Evolutionary conservation across 1,139 yeast genomes (phyloP).

Genomic region (Keqinozyma sinolaborantium): DNA sequence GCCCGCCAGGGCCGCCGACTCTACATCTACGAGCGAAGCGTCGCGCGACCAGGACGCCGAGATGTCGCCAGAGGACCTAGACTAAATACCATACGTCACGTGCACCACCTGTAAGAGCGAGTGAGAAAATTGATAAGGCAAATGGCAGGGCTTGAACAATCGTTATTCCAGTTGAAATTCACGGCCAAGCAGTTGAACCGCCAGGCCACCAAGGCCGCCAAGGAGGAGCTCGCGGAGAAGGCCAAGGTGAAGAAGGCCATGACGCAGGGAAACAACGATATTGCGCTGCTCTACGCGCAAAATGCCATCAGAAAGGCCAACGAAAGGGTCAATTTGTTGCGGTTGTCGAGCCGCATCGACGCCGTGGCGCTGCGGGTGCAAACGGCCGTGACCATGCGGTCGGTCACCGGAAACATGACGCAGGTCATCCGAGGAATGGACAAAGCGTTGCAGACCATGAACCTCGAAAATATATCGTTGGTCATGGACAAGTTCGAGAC

Average conservation of each 20-base stretch:
- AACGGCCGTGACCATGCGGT: constrained; percentile 96
- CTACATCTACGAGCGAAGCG: too few relatives aligned
- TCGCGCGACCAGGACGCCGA: too few relatives aligned
- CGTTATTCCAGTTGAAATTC: constrained; percentile 56
- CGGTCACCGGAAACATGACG: constrained; percentile 92
- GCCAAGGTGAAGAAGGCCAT: constrained; percentile 88
- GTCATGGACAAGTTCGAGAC: constrained; percentile 97
- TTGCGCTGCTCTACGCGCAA: constrained; percentile 92
- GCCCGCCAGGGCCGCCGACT: too few relatives aligned
- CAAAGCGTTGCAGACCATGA: constrained; percentile 92
- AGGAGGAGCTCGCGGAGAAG: constrained; percentile 85
- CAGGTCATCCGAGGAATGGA: constrained; percentile 95
- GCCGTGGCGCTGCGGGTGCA: constrained; percentile 96
- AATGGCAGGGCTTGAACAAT: constrained; percentile 49
- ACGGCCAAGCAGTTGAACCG: constrained; percentile 90
- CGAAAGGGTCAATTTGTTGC: constrained; percentile 77
- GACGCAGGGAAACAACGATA: constrained; percentile 83
- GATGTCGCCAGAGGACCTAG: too few relatives aligned
- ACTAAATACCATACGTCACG: too few relatives aligned
- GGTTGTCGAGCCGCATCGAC: constrained; percentile 87
- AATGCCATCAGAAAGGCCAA: constrained; percentile 91
- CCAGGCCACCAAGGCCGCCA: constrained; percentile 87
- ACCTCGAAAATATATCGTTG: constrained; percentile 83
- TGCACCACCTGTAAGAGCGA: too few relatives aligned
- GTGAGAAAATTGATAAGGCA: too few relatives aligned